Evolutionary conservation across 2,329 filamentous ascomycete species (phyloP).

Genomic region (Penicillium sclerotiorum): DNA sequence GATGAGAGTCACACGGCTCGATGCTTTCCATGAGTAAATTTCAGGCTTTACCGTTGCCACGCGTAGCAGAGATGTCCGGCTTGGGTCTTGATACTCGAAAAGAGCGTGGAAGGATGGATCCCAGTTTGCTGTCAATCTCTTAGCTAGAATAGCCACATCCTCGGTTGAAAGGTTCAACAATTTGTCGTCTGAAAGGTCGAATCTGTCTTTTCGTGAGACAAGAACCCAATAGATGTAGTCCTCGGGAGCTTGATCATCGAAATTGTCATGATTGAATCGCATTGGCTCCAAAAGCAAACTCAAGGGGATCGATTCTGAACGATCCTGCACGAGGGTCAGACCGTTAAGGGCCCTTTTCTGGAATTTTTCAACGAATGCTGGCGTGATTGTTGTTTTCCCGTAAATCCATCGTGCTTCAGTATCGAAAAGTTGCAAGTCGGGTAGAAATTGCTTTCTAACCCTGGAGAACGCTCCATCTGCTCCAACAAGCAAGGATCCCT

Average conservation of each 20-base stretch:
- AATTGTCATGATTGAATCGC: background rate
- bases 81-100: background rate
- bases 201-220: background rate
- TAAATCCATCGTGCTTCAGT: background rate
- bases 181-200: too few relatives aligned
- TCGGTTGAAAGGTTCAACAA: too few relatives aligned
- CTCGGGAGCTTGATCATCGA: background rate
- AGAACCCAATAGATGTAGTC: background rate
- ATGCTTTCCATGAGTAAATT: background rate
- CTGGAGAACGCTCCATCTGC: background rate
- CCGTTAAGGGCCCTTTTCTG: background rate
- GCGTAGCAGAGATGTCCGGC: background rate
- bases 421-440: background rate
- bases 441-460: background rate
- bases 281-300: background rate
- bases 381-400: background rate
- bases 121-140: background rate
- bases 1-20: background rate
- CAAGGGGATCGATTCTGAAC: background rate
- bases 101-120: background rate
- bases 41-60: background rate
- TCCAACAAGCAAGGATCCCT: background rate
- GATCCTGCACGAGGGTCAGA: background rate
- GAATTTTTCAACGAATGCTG: background rate
- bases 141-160: background rate